A percentile compares a stretch with the other conserved stretches of the same genome.
Conservation (phyloP, 2,329 filamentous ascomycete genomes). For the Colletotrichum spaethianum region DNA sequence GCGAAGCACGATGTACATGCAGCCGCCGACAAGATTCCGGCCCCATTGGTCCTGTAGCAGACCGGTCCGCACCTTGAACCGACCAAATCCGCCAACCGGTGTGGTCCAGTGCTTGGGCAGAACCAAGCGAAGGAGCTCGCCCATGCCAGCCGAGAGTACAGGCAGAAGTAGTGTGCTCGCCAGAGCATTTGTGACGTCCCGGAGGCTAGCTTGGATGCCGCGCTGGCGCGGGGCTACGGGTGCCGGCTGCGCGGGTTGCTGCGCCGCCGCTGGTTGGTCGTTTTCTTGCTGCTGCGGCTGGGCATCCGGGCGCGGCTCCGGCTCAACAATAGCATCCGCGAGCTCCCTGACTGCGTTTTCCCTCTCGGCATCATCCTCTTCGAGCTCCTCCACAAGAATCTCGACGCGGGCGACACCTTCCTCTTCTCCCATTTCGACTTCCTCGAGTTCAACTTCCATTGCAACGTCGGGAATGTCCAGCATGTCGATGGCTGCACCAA, state of each 20-base stretch:
- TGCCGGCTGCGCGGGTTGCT: constrained; percentile 39
- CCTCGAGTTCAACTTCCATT: constrained; percentile 44
- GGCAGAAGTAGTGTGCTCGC: constrained; percentile 81
- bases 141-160: constrained; percentile 82
- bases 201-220: constrained; percentile 55
- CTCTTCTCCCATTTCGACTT: constrained; percentile 51
- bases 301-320: not conserved
- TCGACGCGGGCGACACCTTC: constrained; percentile 46
- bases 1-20: constrained; percentile 88
- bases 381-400: constrained; percentile 53
- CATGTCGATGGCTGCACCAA: constrained; percentile 44
- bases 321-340: not conserved
- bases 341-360: not conserved
- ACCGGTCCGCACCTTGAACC: constrained; percentile 62
- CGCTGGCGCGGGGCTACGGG: constrained; percentile 43
- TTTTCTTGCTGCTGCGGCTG: constrained; percentile 46
- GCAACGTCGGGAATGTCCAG: constrained; percentile 43
- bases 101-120: constrained; percentile 79
- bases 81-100: constrained; percentile 47
- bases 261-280: not conserved
- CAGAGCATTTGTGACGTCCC: constrained; percentile 63
- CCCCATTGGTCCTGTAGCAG: constrained; percentile 90
- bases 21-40: constrained; percentile 88
- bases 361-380: constrained; percentile 43
- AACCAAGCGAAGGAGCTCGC: constrained; percentile 78